A percentile compares a stretch with the other conserved stretches of the same genome.
Conservation (phyloP, 2,329 filamentous ascomycete genomes). For the Paraphaeosphaeria sporulosa region DNA sequence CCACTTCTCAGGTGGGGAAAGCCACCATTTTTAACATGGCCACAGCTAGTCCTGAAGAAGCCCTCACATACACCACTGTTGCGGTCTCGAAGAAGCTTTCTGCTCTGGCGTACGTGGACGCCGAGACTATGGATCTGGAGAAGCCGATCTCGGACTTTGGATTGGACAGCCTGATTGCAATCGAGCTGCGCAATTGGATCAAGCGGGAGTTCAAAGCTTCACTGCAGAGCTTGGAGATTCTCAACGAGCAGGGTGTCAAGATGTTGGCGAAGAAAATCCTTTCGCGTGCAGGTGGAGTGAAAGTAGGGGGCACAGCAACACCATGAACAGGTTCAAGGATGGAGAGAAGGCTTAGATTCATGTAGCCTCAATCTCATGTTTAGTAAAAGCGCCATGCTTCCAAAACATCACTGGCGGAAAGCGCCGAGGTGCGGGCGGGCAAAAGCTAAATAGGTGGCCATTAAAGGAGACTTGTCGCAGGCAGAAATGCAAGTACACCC, state of each 20-base stretch:
- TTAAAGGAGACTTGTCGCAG: not conserved
- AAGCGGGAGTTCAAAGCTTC: slow-evolving; percentile 5
- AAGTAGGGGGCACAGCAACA: not conserved
- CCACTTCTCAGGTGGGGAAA: not conserved
- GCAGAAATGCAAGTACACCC: not conserved
- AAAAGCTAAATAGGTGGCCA: not conserved
- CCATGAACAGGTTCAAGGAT: not conserved
- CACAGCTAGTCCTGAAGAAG: not conserved
- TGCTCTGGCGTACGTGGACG: not conserved
- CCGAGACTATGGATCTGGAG: not conserved
- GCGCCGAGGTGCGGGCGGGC: not conserved
- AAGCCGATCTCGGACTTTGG: slow-evolving; percentile 8
- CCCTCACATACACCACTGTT: not conserved
- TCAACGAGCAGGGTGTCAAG: slow-evolving; percentile 1
- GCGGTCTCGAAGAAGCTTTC: not conserved
- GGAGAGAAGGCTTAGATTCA: not conserved
- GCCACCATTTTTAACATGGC: not conserved
- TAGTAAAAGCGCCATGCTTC: too few relatives aligned
- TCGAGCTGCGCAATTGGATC: slow-evolving; percentile 7
- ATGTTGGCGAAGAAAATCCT: slow-evolving; percentile 2
- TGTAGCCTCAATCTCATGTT: not conserved
- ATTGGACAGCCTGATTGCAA: slow-evolving; percentile 1
- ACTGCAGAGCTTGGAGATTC: not conserved
- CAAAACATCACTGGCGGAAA: too few relatives aligned
- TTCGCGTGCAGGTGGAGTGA: not conserved